phyloP scores from a whole-genome alignment of 805 yeast genomes.

The Starmerella apicola region DNA sequence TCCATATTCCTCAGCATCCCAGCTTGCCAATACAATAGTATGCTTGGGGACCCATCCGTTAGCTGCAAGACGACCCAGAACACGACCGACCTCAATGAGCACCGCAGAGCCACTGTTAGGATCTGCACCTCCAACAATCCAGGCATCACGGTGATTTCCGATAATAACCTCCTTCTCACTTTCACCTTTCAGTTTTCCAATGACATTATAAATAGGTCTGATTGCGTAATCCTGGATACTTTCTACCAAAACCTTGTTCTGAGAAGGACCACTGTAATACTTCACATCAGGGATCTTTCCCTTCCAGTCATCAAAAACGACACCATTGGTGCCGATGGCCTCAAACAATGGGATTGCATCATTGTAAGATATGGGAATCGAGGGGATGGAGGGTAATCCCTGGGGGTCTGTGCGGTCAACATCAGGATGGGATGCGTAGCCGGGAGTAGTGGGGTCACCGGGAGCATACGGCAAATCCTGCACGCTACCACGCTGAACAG shows the following conservation, averaged over 20 bases:
- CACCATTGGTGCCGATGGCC: constrained; percentile 47
- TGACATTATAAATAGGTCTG: constrained; percentile 49
- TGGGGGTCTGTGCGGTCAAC: constrained; percentile 40
- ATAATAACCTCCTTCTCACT: constrained; percentile 45
- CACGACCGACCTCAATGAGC: constrained; percentile 50
- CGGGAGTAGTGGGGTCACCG: constrained; percentile 75
- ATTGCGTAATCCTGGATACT: constrained; percentile 51
- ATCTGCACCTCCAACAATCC: constrained; percentile 73
- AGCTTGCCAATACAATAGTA: constrained; percentile 56
- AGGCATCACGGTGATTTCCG: constrained; percentile 72
- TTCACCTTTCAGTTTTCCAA: constrained; percentile 48
- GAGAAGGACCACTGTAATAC: constrained; percentile 43
- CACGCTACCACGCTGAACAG: constrained; percentile 68
- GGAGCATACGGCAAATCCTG: constrained; percentile 49
- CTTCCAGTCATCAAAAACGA: constrained; percentile 30
- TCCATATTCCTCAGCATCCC: constrained; percentile 76
- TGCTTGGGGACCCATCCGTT: constrained; percentile 63
- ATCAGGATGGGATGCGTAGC: constrained; percentile 43
- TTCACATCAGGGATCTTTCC: constrained; percentile 36
- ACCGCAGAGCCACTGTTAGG: constrained; percentile 66
- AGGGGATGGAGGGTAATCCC: constrained; percentile 54
- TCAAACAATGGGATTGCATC: constrained; percentile 54
- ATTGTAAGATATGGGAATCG: constrained; percentile 51
- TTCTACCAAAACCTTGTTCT: constrained; percentile 39
- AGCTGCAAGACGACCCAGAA: constrained; percentile 38